Evolutionary conservation across 2,329 filamentous ascomycete genomes (phyloP).

Genomic region (Aspergillus alliaceus): DNA sequence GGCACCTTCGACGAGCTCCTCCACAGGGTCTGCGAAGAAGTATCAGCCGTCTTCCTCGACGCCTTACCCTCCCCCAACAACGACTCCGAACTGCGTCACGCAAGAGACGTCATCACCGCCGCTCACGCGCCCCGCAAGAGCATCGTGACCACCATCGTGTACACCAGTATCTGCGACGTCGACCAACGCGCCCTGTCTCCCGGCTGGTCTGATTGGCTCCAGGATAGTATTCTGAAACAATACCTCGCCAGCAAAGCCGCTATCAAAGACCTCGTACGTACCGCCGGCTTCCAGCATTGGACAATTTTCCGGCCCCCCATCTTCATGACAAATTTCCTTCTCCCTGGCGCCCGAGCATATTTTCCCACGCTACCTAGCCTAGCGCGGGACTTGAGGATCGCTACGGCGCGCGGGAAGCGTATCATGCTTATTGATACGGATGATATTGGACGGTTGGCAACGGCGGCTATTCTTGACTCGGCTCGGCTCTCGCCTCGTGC

Average conservation of each 20-base stretch:
- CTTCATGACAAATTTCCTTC: slow-evolving; percentile 4
- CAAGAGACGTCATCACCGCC: neutral
- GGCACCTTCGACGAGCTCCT: slow-evolving; percentile 1
- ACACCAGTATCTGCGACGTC: neutral
- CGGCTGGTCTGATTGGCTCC: neutral
- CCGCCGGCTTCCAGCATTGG: neutral
- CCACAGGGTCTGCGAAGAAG: neutral
- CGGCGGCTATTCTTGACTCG: neutral
- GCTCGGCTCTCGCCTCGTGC: neutral
- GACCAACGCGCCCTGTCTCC: slow-evolving; percentile 3
- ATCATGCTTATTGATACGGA: neutral
- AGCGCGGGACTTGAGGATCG: neutral
- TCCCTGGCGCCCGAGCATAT: neutral
- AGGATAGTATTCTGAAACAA: too few relatives aligned
- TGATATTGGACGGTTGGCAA: neutral
- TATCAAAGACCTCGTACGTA: neutral
- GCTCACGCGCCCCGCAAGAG: neutral
- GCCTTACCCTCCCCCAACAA: neutral
- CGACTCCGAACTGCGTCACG: neutral
- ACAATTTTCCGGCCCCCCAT: slow-evolving; percentile 1
- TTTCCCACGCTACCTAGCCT: slow-evolving; percentile 2
- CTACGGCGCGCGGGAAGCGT: neutral
- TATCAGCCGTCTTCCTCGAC: slow-evolving; percentile 1
- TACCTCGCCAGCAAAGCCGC: slow-evolving; percentile 1
- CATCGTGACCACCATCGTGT: slow-evolving; percentile 2